Evolutionary conservation across 2,329 filamentous ascomycete species (phyloP), one percentile per base, ranked within the genome.

Genomic region (Pestalotiopsis sp.): DNA sequence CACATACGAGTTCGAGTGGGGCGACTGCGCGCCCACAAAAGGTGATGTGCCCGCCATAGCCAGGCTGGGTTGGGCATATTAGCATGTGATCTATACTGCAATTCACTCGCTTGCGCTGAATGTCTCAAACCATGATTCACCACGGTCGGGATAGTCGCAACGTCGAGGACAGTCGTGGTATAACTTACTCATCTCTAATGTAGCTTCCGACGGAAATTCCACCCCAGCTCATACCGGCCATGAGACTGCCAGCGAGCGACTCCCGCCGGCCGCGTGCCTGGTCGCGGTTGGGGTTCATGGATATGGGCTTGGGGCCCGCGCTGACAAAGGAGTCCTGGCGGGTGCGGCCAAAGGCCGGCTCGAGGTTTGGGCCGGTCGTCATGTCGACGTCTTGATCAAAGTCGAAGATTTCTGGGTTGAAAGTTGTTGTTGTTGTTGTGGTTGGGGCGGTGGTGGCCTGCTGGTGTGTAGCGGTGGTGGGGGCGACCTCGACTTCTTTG

Each of bases 41-140:
- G 96, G 96, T n/a, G 96, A 98, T 20, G 94, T 98, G 76, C 96
- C 95, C 70, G 93, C 90, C 93, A 98, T 98, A 79, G 97, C 91
- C 77, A 98, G 95, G 80, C 94, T 98, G 79, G 74, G 75, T 73
- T 74, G 69, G 60, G 25, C 20, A 59, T 56, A 60, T 66, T 45
- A 66, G 64, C 56, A 60, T n/a, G 23, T 38, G 56, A 25, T 38
- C 49, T 20, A 39, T 27, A 36, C 64, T 68, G 67, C 64, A 67
- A 68, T 71, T 69, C 68, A 73, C 70, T 72, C 71, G 70, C 72
- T 69, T 66, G 71, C 65, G 49, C 56, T 66, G 52, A 59, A 70
- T 73, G 73, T 74, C 72, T 72, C 66, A 72, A 66, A 71, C 67
- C 14, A 14, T 57, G 63, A 56, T 25, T 49, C 45, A 57, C 31